A percentile compares a stretch with the other conserved stretches of the same genome.
phyloP scores from a whole-genome alignment of 2,329 filamentous ascomycete species.

The Fusarium tupiense region DNA sequence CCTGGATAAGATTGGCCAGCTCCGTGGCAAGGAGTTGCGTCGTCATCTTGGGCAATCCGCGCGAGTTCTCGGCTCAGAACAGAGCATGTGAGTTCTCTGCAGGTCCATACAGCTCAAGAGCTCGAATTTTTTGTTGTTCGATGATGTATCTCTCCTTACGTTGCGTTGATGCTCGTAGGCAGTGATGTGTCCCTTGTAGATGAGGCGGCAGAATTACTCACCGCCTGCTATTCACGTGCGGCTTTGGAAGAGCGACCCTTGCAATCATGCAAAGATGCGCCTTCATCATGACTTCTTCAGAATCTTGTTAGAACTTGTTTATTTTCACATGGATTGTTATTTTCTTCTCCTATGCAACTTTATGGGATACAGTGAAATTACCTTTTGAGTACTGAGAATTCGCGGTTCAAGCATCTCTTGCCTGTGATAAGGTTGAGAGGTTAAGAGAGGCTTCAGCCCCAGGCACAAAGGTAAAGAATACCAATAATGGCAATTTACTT shows the following conservation, averaged over 20 bases:
- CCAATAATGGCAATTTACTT: neutral
- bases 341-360: neutral
- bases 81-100: constrained; percentile 35
- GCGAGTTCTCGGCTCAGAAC: constrained; percentile 36
- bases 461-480: neutral
- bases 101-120: constrained; percentile 42
- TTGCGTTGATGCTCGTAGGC: constrained; percentile 32
- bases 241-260: neutral
- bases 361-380: neutral
- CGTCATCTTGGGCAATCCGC: constrained; percentile 72
- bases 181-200: constrained; percentile 46
- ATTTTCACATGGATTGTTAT: neutral
- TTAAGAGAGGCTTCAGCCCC: neutral
- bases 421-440: neutral
- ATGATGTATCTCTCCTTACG: constrained; percentile 28
- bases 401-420: neutral
- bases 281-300: constrained; percentile 6
- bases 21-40: constrained; percentile 89
- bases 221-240: constrained; percentile 43
- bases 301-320: neutral
- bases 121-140: constrained; percentile 18
- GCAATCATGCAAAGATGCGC: constrained; percentile 4
- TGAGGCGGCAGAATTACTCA: constrained; percentile 45
- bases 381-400: neutral
- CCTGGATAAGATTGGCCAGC: constrained; percentile 89